Evolutionary conservation across 768 basidiomycete species (phyloP).

Genomic region (Porpolomopsis calyptriformis): DNA sequence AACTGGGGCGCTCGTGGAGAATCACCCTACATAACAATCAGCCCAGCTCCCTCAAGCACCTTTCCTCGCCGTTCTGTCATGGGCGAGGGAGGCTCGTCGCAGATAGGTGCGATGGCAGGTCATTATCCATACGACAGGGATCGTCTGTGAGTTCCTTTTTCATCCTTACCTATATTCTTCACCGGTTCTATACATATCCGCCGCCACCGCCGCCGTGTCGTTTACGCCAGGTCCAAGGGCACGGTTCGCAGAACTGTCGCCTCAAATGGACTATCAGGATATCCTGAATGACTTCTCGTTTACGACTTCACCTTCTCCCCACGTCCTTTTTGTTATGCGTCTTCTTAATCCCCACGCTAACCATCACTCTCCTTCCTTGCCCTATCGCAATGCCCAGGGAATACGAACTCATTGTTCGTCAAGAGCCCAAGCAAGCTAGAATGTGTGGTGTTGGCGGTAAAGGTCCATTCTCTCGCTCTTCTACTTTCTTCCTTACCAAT

Average conservation of each 20-base stretch:
- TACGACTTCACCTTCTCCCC: neutral
- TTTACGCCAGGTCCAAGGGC: neutral
- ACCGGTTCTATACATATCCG: neutral
- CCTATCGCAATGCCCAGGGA: conserved; percentile 36
- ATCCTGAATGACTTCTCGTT: neutral
- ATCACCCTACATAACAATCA: neutral
- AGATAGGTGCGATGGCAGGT: conserved; percentile 8
- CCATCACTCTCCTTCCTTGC: neutral
- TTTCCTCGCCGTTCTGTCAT: neutral
- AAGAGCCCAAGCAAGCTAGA: conserved; percentile 85
- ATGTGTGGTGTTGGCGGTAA: conserved; percentile 87
- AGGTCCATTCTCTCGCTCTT: conserved; percentile 27
- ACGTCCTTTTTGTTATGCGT: neutral
- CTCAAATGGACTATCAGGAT: neutral
- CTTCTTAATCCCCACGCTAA: neutral
- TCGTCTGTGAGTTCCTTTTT: conserved; percentile 27
- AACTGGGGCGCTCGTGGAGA: neutral
- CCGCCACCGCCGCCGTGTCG: conserved; percentile 3
- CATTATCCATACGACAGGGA: conserved; percentile 27
- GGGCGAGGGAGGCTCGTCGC: conserved; percentile 2
- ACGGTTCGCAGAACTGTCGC: neutral
- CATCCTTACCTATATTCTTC: neutral
- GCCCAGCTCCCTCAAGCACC: neutral
- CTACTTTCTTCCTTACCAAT: neutral
- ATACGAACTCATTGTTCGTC: conserved; percentile 77